Evolutionary conservation across 2,329 filamentous ascomycete species (phyloP), one percentile per base, ranked within the genome.

Genomic region (Cercospora sp.): DNA sequence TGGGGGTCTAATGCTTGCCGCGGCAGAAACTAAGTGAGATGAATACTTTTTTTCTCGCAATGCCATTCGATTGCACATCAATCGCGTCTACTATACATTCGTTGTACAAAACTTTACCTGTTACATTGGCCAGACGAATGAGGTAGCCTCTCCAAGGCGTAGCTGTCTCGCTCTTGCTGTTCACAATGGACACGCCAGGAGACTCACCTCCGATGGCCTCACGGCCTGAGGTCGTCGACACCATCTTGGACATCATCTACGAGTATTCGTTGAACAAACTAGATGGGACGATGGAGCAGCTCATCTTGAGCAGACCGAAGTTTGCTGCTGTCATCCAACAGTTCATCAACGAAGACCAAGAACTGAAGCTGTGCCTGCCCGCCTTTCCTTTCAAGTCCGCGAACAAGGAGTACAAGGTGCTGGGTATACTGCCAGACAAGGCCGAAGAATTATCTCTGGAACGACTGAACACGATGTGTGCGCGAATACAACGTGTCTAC

Each of bases 361-460:
- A 45, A 45, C 40, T 45, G 40, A 45, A 45, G n/a, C 40, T 71
- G 67, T 71, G 69, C 45, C 55, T 71, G n/a, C 69, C 69, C 26
- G 69, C 69, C 16, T 71, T 71, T 51, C 69, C 69, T 7, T 71
- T 69, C 65, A 71, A 71, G 42, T 71, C 69, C 6, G 30, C 68
- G 12, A 71, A 71, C 40, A 68, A 48, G 6, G 61, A 51, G 51
- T 66, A 57, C 12, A 71, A 71, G 33, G 69, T 71, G 7, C 31
- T 71, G 20, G 68, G 69, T n/a, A 30, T 10, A 9, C 55, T 71
- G 2, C 69, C 69, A 1, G 69, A 71, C 63, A 69, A 69, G 55
- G 69, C 65, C 26, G 69, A 71, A 28, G 68, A 66, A 59, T 60
- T 70, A 6, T 66, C 66, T 63, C 53, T 70, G 53, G 68, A 57